These are phyloP conservation scores for Yarrowia sp. DNA, from an alignment of 805 yeast genomes.

Conservation along the genomic window DNA sequence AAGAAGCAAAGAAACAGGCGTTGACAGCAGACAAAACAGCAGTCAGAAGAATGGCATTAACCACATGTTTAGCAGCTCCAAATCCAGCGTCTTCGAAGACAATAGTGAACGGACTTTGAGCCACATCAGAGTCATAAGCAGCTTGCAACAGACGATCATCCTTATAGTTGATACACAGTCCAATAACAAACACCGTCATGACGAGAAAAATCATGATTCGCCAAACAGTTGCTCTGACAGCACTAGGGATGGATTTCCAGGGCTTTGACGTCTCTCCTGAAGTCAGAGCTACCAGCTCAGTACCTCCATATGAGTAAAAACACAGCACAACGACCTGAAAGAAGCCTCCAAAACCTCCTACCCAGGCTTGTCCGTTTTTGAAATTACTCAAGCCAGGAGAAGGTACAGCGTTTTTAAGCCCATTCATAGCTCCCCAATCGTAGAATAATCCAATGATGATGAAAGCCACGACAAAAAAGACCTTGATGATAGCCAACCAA, in stretches of 20 bases:
- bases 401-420: background rate
- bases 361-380: constrained; percentile 30
- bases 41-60: constrained; percentile 56
- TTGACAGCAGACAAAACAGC: constrained; percentile 64
- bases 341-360: constrained; percentile 31
- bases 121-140: constrained; percentile 42
- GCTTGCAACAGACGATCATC: constrained; percentile 44
- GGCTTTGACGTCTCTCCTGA: constrained; percentile 61
- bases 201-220: constrained; percentile 51
- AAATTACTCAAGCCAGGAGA: constrained; percentile 46
- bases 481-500: constrained; percentile 63
- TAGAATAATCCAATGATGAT: constrained; percentile 52
- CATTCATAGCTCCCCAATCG: constrained; percentile 51
- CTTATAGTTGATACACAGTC: constrained; percentile 54
- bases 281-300: constrained; percentile 55
- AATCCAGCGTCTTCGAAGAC: constrained; percentile 52
- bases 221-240: constrained; percentile 52
- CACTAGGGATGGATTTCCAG: constrained; percentile 53
- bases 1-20: constrained; percentile 60
- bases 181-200: constrained; percentile 52
- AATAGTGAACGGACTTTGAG: constrained; percentile 48
- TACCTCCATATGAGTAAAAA: constrained; percentile 54
- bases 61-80: constrained; percentile 47
- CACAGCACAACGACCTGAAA: constrained; percentile 50
- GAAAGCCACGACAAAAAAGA: constrained; percentile 61